A percentile compares a stretch with the other conserved stretches of the same genome.
These are phyloP conservation scores for Nemania serpens DNA, from an alignment of 2,329 filamentous ascomycete species.

Conservation along the genomic window DNA sequence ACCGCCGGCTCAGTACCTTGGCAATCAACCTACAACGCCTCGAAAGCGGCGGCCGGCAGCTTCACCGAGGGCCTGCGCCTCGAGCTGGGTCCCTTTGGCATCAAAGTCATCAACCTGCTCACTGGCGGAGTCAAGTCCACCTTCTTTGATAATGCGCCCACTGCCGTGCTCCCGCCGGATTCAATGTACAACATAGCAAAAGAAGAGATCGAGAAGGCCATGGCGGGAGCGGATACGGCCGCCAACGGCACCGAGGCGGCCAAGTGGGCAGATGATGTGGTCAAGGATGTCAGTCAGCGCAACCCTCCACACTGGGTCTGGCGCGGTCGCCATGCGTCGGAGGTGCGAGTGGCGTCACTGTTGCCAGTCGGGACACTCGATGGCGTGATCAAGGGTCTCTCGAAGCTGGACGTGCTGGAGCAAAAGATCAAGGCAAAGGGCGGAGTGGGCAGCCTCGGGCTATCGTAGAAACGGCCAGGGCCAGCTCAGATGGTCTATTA, in stretches of 20 bases:
- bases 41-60: slow-evolving; percentile 48
- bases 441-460: too few species aligned
- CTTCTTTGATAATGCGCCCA: slow-evolving; percentile 31
- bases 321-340: background rate
- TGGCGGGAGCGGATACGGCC: slow-evolving; percentile 4
- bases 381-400: background rate
- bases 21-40: slow-evolving; percentile 48
- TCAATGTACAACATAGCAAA: slow-evolving; percentile 8
- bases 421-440: slow-evolving; percentile 7
- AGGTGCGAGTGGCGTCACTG: slow-evolving; percentile 1
- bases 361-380: slow-evolving; percentile 2
- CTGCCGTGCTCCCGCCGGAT: background rate
- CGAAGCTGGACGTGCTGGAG: slow-evolving; percentile 4
- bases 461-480: too few species aligned
- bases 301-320: slow-evolving; percentile 10
- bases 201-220: background rate
- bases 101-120: slow-evolving; percentile 43
- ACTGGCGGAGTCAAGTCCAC: slow-evolving; percentile 37
- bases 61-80: slow-evolving; percentile 48
- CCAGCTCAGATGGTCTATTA: too few species aligned
- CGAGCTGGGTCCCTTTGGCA: slow-evolving; percentile 45
- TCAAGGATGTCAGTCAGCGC: slow-evolving; percentile 4
- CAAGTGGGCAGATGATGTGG: slow-evolving; percentile 6
- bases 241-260: slow-evolving; percentile 3
- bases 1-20: slow-evolving; percentile 48